phyloP scores from a whole-genome alignment of 768 basidiomycete species.

The Infundibulicybe gibba region DNA sequence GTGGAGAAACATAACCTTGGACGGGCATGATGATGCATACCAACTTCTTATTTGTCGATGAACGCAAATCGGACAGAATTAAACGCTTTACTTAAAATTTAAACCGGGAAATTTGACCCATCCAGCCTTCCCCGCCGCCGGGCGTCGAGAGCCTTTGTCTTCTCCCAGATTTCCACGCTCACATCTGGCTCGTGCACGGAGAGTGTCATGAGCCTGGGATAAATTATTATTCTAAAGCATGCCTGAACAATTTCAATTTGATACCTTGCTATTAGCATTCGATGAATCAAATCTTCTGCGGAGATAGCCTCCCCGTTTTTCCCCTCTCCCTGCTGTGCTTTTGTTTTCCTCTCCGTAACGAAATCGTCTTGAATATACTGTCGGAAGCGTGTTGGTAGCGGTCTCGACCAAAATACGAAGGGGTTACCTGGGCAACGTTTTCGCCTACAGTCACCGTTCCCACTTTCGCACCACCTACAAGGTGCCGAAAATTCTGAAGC shows the following conservation, averaged over 20 bases:
- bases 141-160: constrained; percentile 56
- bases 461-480: constrained; percentile 58
- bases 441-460: constrained; percentile 54
- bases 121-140: constrained; percentile 28
- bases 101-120: constrained; percentile 3
- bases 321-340: constrained; percentile 28
- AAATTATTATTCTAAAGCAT: constrained; percentile 1
- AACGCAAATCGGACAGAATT: background rate
- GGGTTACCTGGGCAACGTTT: constrained; percentile 53
- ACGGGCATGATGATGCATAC: background rate
- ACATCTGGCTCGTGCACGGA: constrained; percentile 56
- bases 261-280: constrained; percentile 71
- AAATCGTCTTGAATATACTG: constrained; percentile 81
- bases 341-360: constrained; percentile 40
- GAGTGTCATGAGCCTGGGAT: constrained; percentile 54
- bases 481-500: constrained; percentile 51
- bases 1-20: constrained; percentile 35
- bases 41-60: too few relatives aligned
- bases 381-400: background rate
- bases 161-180: constrained; percentile 58
- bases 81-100: background rate
- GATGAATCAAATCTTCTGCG: constrained; percentile 60
- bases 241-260: background rate
- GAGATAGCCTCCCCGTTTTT: constrained; percentile 32
- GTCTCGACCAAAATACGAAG: background rate